Evolutionary conservation across 2,329 filamentous ascomycete genomes (phyloP).

Genomic region (Aspergillus cejpii): DNA sequence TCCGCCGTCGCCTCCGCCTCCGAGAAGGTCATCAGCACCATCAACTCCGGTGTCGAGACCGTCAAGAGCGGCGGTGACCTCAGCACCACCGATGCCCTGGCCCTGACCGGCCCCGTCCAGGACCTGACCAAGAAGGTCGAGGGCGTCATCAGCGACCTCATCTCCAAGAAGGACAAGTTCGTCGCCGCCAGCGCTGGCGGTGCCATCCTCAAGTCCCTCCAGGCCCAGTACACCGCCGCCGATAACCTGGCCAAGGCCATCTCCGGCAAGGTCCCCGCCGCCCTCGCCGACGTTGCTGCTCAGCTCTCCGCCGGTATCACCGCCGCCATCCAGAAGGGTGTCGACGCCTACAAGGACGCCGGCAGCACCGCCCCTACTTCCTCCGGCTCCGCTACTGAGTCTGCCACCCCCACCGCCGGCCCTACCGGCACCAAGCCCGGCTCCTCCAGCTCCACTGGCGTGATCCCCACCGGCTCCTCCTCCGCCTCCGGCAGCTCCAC

Average conservation of each 20-base stretch:
- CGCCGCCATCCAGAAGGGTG: constrained; percentile 24
- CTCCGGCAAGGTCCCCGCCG: constrained; percentile 21
- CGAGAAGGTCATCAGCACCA: constrained; percentile 19
- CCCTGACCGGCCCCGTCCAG: constrained; percentile 17
- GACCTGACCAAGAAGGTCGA: neutral
- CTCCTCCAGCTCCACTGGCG: constrained; percentile 3
- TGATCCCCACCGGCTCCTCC: constrained; percentile 6
- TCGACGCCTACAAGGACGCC: constrained; percentile 15
- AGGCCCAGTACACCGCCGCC: constrained; percentile 19
- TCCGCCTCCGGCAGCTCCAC: constrained; percentile 5
- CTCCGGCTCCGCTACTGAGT: constrained; percentile 10
- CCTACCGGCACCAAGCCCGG: neutral
- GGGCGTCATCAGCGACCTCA: constrained; percentile 12
- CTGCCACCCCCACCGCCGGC: constrained; percentile 10
- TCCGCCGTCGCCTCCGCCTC: constrained; percentile 19
- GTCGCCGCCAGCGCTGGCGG: constrained; percentile 16
- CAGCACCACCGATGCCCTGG: constrained; percentile 23
- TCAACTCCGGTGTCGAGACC: constrained; percentile 22
- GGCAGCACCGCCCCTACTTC: neutral
- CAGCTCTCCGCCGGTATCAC: constrained; percentile 21
- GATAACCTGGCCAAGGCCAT: constrained; percentile 19
- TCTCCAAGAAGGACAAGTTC: constrained; percentile 20
- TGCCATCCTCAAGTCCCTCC: constrained; percentile 13
- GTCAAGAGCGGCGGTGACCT: constrained; percentile 20
- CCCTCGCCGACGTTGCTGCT: constrained; percentile 16